These are phyloP conservation scores for Heterobasidion occidentale DNA, from an alignment of 1,284 basidiomycete species.

Conservation along the genomic window DNA sequence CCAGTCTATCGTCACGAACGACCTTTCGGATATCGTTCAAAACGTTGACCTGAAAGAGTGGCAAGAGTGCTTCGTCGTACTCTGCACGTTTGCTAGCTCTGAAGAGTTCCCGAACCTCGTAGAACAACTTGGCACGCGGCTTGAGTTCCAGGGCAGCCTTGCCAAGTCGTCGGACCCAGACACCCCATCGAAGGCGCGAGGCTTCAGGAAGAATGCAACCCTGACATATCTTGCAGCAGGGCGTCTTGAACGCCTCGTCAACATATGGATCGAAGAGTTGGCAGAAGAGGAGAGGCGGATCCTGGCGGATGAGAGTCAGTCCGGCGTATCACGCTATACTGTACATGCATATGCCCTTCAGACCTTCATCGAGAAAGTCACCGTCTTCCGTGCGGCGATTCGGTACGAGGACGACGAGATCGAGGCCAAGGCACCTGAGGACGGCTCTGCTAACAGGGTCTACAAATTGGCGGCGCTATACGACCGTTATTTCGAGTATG, in stretches of 20 bases:
- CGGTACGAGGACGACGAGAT: slow-evolving; percentile 84
- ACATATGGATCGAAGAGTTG: slow-evolving; percentile 92
- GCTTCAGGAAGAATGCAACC: slow-evolving; percentile 84
- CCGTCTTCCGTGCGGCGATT: slow-evolving; percentile 88
- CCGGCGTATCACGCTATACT: slow-evolving; percentile 62
- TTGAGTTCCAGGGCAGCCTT: slow-evolving; percentile 77
- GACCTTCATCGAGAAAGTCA: slow-evolving; percentile 95
- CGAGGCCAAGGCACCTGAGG: slow-evolving; percentile 19
- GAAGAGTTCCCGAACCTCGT: slow-evolving; percentile 84
- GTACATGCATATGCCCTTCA: slow-evolving; percentile 88
- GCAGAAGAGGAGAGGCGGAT: slow-evolving; percentile 72
- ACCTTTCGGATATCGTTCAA: slow-evolving; percentile 89
- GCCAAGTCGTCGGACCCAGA: slow-evolving; percentile 36
- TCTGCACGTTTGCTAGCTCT: slow-evolving; percentile 88
- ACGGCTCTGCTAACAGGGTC: slow-evolving; percentile 43
- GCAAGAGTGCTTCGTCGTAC: slow-evolving; percentile 95
- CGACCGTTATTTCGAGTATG: slow-evolving; percentile 94
- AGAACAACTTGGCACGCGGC: slow-evolving; percentile 87
- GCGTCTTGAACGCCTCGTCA: slow-evolving; percentile 82
- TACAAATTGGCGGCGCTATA: slow-evolving; percentile 88
- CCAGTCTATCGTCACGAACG: slow-evolving; percentile 92
- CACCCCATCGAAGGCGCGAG: slow-evolving; percentile 31
- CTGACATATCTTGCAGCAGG: slow-evolving; percentile 90
- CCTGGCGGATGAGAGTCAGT: slow-evolving; percentile 34
- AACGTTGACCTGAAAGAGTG: slow-evolving; percentile 94